Percentiles rank a stretch among this genome's conserved stretches.
Conservation (phyloP, 805 yeast genomes). For the Suhomyces canberraensis region DNA sequence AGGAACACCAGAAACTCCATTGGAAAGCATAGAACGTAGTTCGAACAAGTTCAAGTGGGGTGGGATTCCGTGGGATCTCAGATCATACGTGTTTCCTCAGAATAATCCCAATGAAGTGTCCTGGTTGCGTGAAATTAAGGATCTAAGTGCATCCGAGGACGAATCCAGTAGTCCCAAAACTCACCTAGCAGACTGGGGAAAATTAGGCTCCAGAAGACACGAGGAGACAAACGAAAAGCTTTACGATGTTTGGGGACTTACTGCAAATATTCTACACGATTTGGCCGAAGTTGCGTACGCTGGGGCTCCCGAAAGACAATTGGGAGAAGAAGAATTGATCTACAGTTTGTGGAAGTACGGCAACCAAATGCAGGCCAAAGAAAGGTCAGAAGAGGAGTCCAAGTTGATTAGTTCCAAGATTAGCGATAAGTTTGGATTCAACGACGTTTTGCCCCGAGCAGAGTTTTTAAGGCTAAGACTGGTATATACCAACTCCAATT, state of each 20-base stretch:
- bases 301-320: slow-evolving; percentile 14
- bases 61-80: slow-evolving; percentile 62
- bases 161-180: slow-evolving; percentile 22
- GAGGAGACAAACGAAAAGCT: slow-evolving; percentile 42
- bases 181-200: slow-evolving; percentile 34
- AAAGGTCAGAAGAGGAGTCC: slow-evolving; percentile 53
- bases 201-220: slow-evolving; percentile 37
- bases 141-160: slow-evolving; percentile 57
- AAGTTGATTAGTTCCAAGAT: slow-evolving; percentile 39
- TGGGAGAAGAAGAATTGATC: slow-evolving; percentile 68
- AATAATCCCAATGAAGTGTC: slow-evolving; percentile 51
- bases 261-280: slow-evolving; percentile 77
- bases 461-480: slow-evolving; percentile 42
- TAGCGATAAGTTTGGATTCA: slow-evolving; percentile 38
- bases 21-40: slow-evolving; percentile 31
- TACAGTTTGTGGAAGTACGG: slow-evolving; percentile 53
- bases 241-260: slow-evolving; percentile 79
- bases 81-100: slow-evolving; percentile 61
- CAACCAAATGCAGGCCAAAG: slow-evolving; percentile 47
- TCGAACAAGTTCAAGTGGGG: slow-evolving; percentile 58
- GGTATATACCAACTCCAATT: slow-evolving; percentile 36
- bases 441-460: slow-evolving; percentile 41
- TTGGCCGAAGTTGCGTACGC: slow-evolving; percentile 53
- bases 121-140: slow-evolving; percentile 59
- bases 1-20: slow-evolving; percentile 13